These are phyloP conservation scores for Nigrospora sphaerica DNA, from an alignment of 2,329 filamentous ascomycete genomes.

Conservation along the genomic window DNA sequence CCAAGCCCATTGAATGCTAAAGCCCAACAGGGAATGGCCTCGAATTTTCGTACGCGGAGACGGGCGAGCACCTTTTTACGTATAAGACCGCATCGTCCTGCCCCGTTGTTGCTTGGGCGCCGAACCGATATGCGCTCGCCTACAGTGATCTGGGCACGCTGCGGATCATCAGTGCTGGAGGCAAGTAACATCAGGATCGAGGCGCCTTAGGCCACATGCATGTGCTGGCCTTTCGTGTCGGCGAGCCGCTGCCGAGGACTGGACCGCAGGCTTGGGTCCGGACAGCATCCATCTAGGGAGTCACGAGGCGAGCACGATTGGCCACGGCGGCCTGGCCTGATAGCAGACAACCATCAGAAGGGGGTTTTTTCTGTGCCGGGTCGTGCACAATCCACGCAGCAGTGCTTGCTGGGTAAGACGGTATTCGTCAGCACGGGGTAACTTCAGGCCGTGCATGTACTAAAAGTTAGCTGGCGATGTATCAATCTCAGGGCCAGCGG, in stretches of 20 bases:
- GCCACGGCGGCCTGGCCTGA: too few species aligned
- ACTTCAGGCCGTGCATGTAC: neutral
- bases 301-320: too few species aligned
- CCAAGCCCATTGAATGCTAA: constrained; percentile 5
- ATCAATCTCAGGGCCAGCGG: too few species aligned
- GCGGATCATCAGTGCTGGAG: constrained; percentile 55
- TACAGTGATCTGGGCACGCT: constrained; percentile 64
- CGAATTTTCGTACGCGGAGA: constrained; percentile 66
- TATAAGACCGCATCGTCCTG: constrained; percentile 61
- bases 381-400: too few species aligned
- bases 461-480: too few species aligned
- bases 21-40: constrained; percentile 45
- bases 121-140: constrained; percentile 65
- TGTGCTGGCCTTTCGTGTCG: too few species aligned
- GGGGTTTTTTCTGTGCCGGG: too few species aligned
- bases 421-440: neutral
- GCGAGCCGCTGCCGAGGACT: too few species aligned
- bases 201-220: too few species aligned
- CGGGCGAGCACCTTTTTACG: constrained; percentile 64
- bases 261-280: too few species aligned
- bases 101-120: constrained; percentile 69
- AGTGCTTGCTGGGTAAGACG: neutral
- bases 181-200: constrained; percentile 22
- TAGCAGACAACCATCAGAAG: too few species aligned
- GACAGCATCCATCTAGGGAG: too few species aligned